phyloP scores from a whole-genome alignment of 2,329 filamentous ascomycete genomes.

The Escovopsis sp. region DNA sequence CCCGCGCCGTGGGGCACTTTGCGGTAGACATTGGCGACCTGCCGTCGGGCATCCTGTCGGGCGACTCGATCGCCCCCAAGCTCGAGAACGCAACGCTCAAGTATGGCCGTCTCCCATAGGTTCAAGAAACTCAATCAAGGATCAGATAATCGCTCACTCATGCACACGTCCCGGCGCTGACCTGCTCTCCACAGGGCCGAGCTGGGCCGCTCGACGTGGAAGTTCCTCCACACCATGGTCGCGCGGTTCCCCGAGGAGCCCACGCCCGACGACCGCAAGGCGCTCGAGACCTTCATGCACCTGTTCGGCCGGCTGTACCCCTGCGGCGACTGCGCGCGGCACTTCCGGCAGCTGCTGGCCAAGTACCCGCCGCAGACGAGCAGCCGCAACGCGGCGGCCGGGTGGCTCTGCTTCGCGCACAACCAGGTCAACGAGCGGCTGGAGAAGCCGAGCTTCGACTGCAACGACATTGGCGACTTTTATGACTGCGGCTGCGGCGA shows the following conservation, averaged over 20 bases:
- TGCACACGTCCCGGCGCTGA: no score
- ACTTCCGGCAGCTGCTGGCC: constrained; percentile 48
- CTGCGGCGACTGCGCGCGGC: constrained; percentile 53
- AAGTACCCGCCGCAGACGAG: constrained; percentile 52
- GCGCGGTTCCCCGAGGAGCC: constrained; percentile 54
- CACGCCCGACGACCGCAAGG: constrained; percentile 44
- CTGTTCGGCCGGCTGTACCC: constrained; percentile 56
- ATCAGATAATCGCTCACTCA: no score
- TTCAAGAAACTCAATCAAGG: no score
- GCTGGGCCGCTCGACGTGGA: constrained; percentile 54
- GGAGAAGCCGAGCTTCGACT: constrained; percentile 48
- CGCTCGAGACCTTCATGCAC: constrained; percentile 49
- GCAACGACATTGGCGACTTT: constrained; percentile 52
- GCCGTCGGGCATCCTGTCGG: constrained; percentile 39
- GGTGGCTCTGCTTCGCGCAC: constrained; percentile 55
- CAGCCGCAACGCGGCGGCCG: constrained; percentile 46
- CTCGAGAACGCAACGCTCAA: constrained; percentile 72
- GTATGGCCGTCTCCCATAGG: constrained; percentile 24
- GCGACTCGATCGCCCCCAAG: constrained; percentile 63
- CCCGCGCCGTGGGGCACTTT: constrained; percentile 14
- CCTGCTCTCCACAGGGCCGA: constrained; percentile 32
- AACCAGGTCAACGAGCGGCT: constrained; percentile 53
- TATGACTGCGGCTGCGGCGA: constrained; percentile 60
- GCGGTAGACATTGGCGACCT: constrained; percentile 26
- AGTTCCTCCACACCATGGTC: constrained; percentile 57